phyloP scores from a whole-genome alignment of 164 flowering plant genomes.

The Macadamia integrifolia region DNA sequence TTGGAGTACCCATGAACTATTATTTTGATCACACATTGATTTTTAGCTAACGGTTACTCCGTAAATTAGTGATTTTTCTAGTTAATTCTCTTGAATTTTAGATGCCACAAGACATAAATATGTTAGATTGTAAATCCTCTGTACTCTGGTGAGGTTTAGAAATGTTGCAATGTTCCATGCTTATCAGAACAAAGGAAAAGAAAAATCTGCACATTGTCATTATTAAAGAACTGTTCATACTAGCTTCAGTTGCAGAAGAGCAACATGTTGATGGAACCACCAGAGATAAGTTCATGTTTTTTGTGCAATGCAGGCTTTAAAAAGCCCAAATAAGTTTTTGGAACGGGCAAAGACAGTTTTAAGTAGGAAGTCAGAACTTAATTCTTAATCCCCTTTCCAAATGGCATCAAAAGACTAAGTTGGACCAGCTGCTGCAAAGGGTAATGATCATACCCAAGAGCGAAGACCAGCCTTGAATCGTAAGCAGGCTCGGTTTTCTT shows the following conservation, averaged over 20 bases:
- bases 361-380: conserved; percentile 24
- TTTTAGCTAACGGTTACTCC: too few species aligned
- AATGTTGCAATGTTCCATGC: too few species aligned
- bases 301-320: conserved; percentile 28
- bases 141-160: too few species aligned
- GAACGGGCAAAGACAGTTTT: conserved; percentile 52
- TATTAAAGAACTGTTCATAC: too few species aligned
- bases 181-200: too few species aligned
- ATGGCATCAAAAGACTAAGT: conserved; percentile 12
- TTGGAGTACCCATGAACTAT: too few species aligned
- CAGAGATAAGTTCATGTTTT: neutral
- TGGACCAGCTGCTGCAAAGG: conserved; percentile 17
- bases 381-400: conserved; percentile 15
- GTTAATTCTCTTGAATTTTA: neutral
- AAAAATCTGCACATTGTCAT: too few species aligned
- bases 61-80: neutral
- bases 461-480: conserved; percentile 63
- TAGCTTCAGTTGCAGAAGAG: neutral
- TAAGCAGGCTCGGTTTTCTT: conserved; percentile 57
- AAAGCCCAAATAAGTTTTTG: conserved; percentile 30
- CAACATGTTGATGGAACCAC: neutral
- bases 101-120: neutral
- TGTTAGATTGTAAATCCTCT: too few species aligned
- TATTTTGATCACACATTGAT: too few species aligned
- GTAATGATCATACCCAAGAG: conserved; percentile 24